These are phyloP conservation scores for Nakazawaea anatomiae DNA, from an alignment of 805 yeast genomes.

Conservation along the genomic window DNA sequence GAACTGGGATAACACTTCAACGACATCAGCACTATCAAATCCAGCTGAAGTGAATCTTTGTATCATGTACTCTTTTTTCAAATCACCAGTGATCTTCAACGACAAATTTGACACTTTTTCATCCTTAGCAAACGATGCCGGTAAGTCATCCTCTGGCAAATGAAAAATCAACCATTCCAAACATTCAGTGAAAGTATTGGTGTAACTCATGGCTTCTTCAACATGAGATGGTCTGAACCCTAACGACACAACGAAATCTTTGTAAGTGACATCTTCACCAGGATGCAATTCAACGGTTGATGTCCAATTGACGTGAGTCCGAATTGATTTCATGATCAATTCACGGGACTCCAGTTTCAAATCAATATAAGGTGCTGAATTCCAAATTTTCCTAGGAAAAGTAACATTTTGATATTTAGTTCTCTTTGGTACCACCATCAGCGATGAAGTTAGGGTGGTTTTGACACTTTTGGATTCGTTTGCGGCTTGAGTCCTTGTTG, in stretches of 20 bases:
- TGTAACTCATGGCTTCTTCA: slow-evolving; percentile 62
- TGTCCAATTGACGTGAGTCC: slow-evolving; percentile 53
- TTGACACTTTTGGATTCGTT: slow-evolving; percentile 8
- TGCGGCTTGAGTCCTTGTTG: slow-evolving; percentile 17
- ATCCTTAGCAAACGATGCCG: slow-evolving; percentile 52
- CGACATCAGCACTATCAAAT: slow-evolving; percentile 57
- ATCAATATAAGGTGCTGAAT: slow-evolving; percentile 59
- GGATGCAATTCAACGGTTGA: too few relatives aligned
- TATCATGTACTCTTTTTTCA: slow-evolving; percentile 51
- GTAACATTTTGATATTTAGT: slow-evolving; percentile 11
- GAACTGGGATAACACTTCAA: slow-evolving; percentile 36
- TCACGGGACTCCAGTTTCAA: slow-evolving; percentile 59
- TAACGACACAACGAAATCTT: slow-evolving; percentile 24
- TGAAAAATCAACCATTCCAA: slow-evolving; percentile 80
- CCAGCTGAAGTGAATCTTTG: slow-evolving; percentile 63
- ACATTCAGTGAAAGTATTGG: slow-evolving; percentile 41
- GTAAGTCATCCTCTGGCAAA: slow-evolving; percentile 92
- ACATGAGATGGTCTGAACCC: slow-evolving; percentile 73
- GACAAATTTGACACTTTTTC: slow-evolving; percentile 52
- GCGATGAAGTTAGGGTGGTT: background rate
- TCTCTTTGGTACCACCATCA: slow-evolving; percentile 3
- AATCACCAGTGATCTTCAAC: slow-evolving; percentile 46
- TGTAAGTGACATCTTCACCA: background rate
- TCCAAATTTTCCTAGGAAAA: slow-evolving; percentile 62
- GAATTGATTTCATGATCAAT: slow-evolving; percentile 56